Conservation (phyloP, 2,329 filamentous ascomycete genomes). For the Hypoxylon sp. region DNA sequence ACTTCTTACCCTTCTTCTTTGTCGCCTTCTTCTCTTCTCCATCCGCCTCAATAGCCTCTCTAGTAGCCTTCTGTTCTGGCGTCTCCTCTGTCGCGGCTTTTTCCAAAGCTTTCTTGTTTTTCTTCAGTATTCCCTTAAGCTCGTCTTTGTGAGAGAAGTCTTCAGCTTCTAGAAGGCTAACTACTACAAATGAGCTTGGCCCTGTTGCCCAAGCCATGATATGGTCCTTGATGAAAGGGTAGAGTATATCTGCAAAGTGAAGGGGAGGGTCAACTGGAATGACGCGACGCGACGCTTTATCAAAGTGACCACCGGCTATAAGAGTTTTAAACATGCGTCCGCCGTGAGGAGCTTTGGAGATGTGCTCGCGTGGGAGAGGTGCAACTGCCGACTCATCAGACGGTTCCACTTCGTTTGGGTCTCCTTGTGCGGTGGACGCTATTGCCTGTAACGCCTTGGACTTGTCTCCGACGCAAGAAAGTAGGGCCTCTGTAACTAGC, state of each 20-base stretch:
- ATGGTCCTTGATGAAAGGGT: conserved; percentile 81
- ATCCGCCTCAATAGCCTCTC: conserved; percentile 66
- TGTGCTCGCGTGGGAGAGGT: conserved; percentile 62
- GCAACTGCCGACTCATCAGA: conserved; percentile 55
- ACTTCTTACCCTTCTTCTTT: conserved; percentile 62
- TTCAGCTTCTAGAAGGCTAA: conserved; percentile 82
- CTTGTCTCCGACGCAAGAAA: conserved; percentile 83
- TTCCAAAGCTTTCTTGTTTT: conserved; percentile 79
- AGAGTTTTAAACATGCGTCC: conserved; percentile 92
- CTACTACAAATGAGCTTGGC: conserved; percentile 86
- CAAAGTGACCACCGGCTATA: conserved; percentile 89
- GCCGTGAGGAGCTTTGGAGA: conserved; percentile 73
- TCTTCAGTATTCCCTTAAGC: conserved; percentile 78
- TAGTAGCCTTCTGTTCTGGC: conserved; percentile 66
- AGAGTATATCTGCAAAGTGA: conserved; percentile 86
- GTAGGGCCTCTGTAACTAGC: conserved; percentile 85
- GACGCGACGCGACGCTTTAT: conserved; percentile 79
- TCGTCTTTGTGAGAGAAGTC: conserved; percentile 78
- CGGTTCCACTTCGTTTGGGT: conserved; percentile 62
- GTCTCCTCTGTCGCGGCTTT: conserved; percentile 75
- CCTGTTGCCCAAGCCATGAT: conserved; percentile 89
- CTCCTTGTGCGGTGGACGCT: conserved; percentile 73
- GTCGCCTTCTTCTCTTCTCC: conserved; percentile 58
- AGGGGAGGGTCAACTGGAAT: conserved; percentile 82
- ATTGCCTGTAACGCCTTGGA: conserved; percentile 79